phyloP scores from a whole-genome alignment of 2,329 filamentous ascomycete species.

The Exophiala dermatitidis region DNA sequence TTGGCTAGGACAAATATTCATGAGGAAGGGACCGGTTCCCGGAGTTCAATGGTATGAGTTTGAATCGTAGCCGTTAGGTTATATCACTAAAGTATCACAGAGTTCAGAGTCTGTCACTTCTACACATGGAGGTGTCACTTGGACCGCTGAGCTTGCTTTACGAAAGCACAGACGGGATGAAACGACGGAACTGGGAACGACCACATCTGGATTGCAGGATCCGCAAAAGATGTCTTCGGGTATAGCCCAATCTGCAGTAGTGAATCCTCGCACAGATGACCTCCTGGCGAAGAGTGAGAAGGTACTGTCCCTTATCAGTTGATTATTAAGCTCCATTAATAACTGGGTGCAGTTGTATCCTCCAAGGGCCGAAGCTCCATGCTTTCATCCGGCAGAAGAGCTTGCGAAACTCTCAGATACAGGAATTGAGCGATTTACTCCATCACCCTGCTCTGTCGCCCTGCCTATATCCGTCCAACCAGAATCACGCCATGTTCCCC shows the following conservation, averaged over 20 bases:
- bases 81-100: neutral
- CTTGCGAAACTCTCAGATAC: neutral
- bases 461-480: slow-evolving; percentile 4
- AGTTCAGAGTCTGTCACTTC: neutral
- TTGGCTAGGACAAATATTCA: no score
- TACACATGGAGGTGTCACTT: neutral
- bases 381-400: no score
- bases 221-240: no score
- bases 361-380: no score
- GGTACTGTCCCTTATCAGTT: no score
- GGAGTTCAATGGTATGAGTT: neutral
- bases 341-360: no score
- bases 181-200: neutral
- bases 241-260: no score
- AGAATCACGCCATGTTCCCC: neutral
- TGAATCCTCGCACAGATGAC: no score
- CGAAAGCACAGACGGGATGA: neutral
- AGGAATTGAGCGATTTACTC: neutral
- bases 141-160: slow-evolving; percentile 13
- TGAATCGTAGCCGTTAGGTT: neutral
- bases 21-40: no score
- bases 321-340: no score
- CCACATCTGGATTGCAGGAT: no score
- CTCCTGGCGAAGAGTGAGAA: no score
- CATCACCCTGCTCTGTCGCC: slow-evolving; percentile 13